Evolutionary conservation across 2,329 filamentous ascomycete genomes (phyloP).

Genomic region (Paecilomyces sp.): DNA sequence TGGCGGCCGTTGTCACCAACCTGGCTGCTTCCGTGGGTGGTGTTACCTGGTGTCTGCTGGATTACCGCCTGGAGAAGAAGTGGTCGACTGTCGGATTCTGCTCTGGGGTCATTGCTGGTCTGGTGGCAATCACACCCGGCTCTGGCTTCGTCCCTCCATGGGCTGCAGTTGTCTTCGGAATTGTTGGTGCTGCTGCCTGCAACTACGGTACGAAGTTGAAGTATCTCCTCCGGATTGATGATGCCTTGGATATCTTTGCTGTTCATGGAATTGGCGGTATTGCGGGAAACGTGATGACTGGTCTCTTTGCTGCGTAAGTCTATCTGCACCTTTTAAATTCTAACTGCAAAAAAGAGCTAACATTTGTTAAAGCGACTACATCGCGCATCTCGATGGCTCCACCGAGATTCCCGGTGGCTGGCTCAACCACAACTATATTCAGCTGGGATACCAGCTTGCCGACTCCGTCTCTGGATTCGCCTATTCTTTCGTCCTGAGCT

Average conservation of each 20-base stretch:
- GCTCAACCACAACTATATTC: constrained; percentile 76
- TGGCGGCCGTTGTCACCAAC: constrained; percentile 83
- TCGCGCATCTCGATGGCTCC: constrained; percentile 69
- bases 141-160: constrained; percentile 81
- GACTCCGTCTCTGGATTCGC: constrained; percentile 68
- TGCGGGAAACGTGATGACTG: constrained; percentile 72
- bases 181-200: constrained; percentile 67
- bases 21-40: constrained; percentile 76
- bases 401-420: constrained; percentile 66
- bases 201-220: constrained; percentile 92
- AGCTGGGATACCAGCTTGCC: constrained; percentile 75
- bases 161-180: constrained; percentile 73
- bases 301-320: constrained; percentile 67
- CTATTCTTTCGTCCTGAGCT: constrained; percentile 74
- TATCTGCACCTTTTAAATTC: background rate
- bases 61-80: constrained; percentile 82
- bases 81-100: constrained; percentile 94
- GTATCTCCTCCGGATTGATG: constrained; percentile 72
- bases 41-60: constrained; percentile 81
- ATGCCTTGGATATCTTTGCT: constrained; percentile 82
- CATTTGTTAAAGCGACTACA: constrained; percentile 54
- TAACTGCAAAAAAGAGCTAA: background rate
- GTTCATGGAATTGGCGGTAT: constrained; percentile 73
- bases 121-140: constrained; percentile 82
- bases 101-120: constrained; percentile 77